Evolutionary conservation across 768 basidiomycete genomes (phyloP).

Genomic region (Phanerochaete sordida): DNA sequence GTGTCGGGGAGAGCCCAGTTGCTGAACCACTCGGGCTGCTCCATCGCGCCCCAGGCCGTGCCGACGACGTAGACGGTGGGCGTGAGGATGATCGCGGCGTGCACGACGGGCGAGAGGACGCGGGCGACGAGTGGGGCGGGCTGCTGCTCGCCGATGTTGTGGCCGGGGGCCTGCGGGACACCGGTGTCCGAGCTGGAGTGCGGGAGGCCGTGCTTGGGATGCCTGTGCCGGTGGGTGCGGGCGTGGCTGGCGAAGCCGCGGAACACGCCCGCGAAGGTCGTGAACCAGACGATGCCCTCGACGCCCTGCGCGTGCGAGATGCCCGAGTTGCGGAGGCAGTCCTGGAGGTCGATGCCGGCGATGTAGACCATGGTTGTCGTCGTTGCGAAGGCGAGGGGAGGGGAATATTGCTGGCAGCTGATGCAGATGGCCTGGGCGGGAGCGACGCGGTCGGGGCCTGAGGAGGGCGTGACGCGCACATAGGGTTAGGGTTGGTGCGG

Average conservation of each 20-base stretch:
- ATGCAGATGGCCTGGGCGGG: background rate
- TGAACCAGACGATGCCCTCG: constrained; percentile 21
- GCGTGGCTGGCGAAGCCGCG: constrained; percentile 5
- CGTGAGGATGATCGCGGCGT: constrained; percentile 19
- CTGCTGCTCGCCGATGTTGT: constrained; percentile 5
- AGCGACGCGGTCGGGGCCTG: too few species aligned
- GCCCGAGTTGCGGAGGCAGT: constrained; percentile 2
- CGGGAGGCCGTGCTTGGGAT: background rate
- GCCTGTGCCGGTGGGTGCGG: background rate
- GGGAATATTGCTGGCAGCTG: background rate
- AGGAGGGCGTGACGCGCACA: background rate
- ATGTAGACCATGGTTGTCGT: constrained; percentile 16
- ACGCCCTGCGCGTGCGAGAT: constrained; percentile 20
- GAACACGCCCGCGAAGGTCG: constrained; percentile 24
- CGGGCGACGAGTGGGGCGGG: constrained; percentile 19
- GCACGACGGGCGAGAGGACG: constrained; percentile 28
- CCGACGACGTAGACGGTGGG: constrained; percentile 26
- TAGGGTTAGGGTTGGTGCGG: background rate
- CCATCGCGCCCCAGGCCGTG: constrained; percentile 27
- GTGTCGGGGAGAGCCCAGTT: constrained; percentile 11
- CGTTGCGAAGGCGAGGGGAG: background rate
- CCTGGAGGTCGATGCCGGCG: constrained; percentile 21
- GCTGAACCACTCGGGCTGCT: constrained; percentile 34
- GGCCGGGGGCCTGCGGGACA: background rate
- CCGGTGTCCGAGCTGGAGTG: background rate